These are phyloP conservation scores for Fagus sylvatica DNA, from an alignment of 306 rosid species.

Conservation along the genomic window DNA sequence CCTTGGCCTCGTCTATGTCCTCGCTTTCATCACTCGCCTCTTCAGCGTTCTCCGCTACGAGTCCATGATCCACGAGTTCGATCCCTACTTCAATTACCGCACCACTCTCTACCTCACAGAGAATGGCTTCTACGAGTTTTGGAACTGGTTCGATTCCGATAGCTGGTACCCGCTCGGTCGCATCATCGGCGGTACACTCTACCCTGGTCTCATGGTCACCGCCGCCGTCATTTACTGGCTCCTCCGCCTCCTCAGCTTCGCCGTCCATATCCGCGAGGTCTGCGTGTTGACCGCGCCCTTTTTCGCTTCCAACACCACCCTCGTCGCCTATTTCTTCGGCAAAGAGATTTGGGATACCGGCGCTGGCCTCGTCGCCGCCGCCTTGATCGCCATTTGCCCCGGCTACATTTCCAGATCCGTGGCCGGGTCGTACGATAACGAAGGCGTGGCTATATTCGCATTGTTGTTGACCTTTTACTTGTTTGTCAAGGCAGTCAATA, in stretches of 20 bases:
- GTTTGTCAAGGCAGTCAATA: constrained; percentile 93
- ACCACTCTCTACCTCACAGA: constrained; percentile 76
- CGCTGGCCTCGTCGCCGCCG: constrained; percentile 92
- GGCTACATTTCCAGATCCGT: constrained; percentile 96
- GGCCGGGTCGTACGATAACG: constrained; percentile 97
- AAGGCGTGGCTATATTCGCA: constrained; percentile 94
- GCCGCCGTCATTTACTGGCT: constrained; percentile 78
- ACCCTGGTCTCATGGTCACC: constrained; percentile 97
- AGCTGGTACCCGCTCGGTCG: constrained; percentile 97
- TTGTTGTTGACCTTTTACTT: constrained; percentile 75
- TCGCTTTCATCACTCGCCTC: constrained; percentile 93
- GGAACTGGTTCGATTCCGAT: constrained; percentile 99
- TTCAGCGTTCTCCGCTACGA: constrained; percentile 96
- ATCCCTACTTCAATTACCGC: constrained; percentile 96
- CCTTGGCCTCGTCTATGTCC: constrained; percentile 65
- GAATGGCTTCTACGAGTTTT: constrained; percentile 89
- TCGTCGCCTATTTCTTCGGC: constrained; percentile 92
- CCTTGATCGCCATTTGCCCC: constrained; percentile 90
- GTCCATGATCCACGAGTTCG: constrained; percentile 99
- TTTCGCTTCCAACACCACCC: constrained; percentile 87
- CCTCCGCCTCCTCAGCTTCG: constrained; percentile 63
- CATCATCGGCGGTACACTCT: constrained; percentile 91
- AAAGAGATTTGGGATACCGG: constrained; percentile 97
- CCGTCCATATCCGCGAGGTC: constrained; percentile 94
- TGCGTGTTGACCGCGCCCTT: constrained; percentile 94